Evolutionary conservation across 768 basidiomycete genomes (phyloP), one percentile per base, ranked within the genome.

Genomic region (Panaeolus cyanescens): DNA sequence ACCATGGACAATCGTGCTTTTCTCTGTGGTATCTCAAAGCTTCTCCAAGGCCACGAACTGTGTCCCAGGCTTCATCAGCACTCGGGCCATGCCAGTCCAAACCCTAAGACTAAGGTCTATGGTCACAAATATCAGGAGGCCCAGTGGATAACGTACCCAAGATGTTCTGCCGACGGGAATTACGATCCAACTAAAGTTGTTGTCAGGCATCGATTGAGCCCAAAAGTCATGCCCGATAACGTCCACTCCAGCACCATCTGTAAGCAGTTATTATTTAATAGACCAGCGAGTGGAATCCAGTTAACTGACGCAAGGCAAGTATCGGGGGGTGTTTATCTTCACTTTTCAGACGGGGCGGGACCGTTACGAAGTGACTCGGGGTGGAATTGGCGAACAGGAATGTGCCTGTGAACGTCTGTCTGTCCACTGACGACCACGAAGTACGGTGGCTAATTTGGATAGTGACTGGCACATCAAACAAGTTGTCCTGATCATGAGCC

Each of bases 41-140:
- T 19, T 59, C 31, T 0, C 64, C 40, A 84, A 78, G 17, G 61
- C 64, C 79, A 2, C 72, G 69, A 33, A 95, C 75, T 2, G 88
- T 85, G 28, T 83, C 81, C 83, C 90, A 92, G 1, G 84, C 89
- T 68, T 95, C 92, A 13, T 74, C 70, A 10, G 88, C 79, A 67
- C 92, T 93, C 4, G 88, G 87, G 0, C 94, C 95, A 67, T 93
- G 95, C 95, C 95, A 96, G 72, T 97, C 95, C 42, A 95, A 79
- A 1, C 95, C 95, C 92, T 93, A 56, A 15, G 12, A 31, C 20
- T 32, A 25, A 55, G 15, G 17, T 34, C 36, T 37, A 3, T 2
- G 5, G 8, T 53, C 10, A 32, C 32, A 10, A 15, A 60, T 28
- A 36, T 10, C 1, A 5, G 36, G 31, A 32, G 15, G 54, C 4